Percentiles rank a stretch among this genome's conserved stretches.
These are phyloP conservation scores for Mycothermus thermophilus DNA, from an alignment of 495 filamentous ascomycete genomes.

Conservation along the genomic window DNA sequence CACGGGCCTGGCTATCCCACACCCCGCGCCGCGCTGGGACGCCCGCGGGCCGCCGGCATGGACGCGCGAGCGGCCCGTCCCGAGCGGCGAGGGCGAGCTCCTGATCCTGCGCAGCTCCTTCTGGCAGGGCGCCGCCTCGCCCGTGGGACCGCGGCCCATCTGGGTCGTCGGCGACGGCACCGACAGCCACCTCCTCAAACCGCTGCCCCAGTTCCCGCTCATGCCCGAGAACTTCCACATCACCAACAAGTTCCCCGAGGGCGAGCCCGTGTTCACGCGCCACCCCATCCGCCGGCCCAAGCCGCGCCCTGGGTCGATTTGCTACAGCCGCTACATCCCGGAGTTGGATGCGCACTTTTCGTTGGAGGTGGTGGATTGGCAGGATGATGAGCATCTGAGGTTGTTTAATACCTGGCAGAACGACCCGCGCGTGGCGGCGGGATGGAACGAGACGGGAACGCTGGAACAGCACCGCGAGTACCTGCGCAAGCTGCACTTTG, in stretches of 20 bases:
- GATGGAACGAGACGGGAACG: slow-evolving; percentile 52
- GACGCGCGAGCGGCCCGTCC: background rate
- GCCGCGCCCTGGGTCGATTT: slow-evolving; percentile 42
- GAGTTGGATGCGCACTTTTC: slow-evolving; percentile 47
- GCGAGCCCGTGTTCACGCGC: slow-evolving; percentile 21
- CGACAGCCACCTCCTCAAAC: slow-evolving; percentile 24
- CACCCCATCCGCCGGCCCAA: slow-evolving; percentile 47
- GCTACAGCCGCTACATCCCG: slow-evolving; percentile 51
- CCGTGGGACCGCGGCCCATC: slow-evolving; percentile 43
- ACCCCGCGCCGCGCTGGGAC: slow-evolving; percentile 21
- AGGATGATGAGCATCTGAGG: slow-evolving; percentile 37
- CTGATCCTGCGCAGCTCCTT: slow-evolving; percentile 37
- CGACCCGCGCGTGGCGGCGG: slow-evolving; percentile 47
- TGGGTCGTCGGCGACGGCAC: slow-evolving; percentile 30
- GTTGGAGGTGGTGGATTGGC: slow-evolving; percentile 43
- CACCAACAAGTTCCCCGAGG: slow-evolving; percentile 27
- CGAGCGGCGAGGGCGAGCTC: slow-evolving; percentile 17
- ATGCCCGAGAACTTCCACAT: slow-evolving; percentile 40
- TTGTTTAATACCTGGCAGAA: slow-evolving; percentile 54
- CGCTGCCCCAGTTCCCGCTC: slow-evolving; percentile 34
- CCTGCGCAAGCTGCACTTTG: slow-evolving; percentile 42
- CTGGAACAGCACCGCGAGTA: slow-evolving; percentile 50
- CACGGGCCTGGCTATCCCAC: slow-evolving; percentile 35
- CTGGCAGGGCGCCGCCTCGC: slow-evolving; percentile 53
- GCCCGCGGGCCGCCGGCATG: background rate